Percentiles rank a stretch among this genome's conserved stretches.
Conservation (phyloP, 1,284 basidiomycete genomes). For the Vanrija sp. region DNA sequence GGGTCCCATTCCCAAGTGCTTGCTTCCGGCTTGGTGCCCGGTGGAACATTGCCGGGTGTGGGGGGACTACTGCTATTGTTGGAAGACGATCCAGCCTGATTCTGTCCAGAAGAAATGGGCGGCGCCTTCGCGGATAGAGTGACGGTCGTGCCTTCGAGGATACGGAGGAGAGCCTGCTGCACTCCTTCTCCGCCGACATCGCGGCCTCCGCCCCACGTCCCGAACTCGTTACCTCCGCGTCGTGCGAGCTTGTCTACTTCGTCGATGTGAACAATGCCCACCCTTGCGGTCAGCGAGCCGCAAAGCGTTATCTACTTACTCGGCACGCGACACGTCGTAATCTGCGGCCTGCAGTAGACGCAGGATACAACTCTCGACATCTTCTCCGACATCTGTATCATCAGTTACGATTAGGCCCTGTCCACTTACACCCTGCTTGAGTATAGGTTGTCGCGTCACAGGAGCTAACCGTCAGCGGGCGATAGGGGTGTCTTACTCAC, state of each 20-base stretch:
- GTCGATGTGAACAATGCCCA: conserved; percentile 93
- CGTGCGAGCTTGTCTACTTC: conserved; percentile 88
- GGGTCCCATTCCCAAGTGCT: conserved; percentile 35
- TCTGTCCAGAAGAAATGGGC: conserved; percentile 13
- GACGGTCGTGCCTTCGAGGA: conserved; percentile 87
- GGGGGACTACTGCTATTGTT: conserved; percentile 6
- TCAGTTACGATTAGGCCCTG: conserved; percentile 10
- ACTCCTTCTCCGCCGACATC: conserved; percentile 96
- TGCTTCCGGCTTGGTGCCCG: conserved; percentile 21
- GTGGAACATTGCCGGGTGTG: background rate
- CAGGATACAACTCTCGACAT: conserved; percentile 84
- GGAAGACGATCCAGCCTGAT: conserved; percentile 32
- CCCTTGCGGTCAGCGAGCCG: conserved; percentile 51
- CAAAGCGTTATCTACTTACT: conserved; percentile 27
- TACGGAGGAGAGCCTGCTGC: conserved; percentile 82
- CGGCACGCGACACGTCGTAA: conserved; percentile 69
- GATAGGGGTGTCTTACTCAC: conserved; percentile 50
- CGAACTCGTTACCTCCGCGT: conserved; percentile 59
- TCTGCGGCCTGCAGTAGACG: conserved; percentile 79
- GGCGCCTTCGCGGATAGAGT: conserved; percentile 63
- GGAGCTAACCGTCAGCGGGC: conserved; percentile 30
- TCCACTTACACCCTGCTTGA: conserved; percentile 49
- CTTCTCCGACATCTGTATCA: conserved; percentile 79
- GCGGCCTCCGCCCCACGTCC: conserved; percentile 57
- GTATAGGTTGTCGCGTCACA: conserved; percentile 52